Base-by-base conservation (phyloP, 1,139 yeast species). In the Groenewaldozyma auringiensis region DNA sequence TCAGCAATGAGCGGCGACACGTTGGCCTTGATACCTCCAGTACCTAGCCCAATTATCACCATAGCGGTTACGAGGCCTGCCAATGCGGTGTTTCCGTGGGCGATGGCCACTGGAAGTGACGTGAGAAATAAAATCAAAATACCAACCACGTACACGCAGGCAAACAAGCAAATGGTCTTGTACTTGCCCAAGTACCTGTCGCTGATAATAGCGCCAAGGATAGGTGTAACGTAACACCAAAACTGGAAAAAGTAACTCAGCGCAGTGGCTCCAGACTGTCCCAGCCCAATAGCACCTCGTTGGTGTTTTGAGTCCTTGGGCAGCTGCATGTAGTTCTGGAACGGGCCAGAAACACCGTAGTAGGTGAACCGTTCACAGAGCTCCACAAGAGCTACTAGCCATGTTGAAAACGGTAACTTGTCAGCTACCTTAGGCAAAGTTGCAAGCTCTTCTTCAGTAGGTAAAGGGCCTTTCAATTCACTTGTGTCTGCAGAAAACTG, bases 361-460 rank as follows among this genome's bases (percentile, higher is more conserved):
- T 80, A 85, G n/a, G 92, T 74, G 63, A 85, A 85, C 57, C 95
- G 76, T 65, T 85, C 95, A 37, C 89, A 79, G 53, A 85, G 76
- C 64, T 85, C 95, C 37, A 85, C 85, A 43, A 83, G 53, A 32
- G 92, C 88, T 44, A 85, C 84, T 48, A 82, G 71, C 79, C 84
- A 85, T 54, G 85, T 79, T 11, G 71, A 60, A 33, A 59, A 50
- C 2, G 81, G 81, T 2, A 69, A 58, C 3, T 47, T 49, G 67
- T 70, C 61, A 48, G 66, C 17, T 60, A 77, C 60, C 46, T 61
- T 61, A 50, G 79, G 71, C 47, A 77, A 71, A 4, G 73, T 68
- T 2, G 50, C 49, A 31, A 67, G 55, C 57, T 79, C 85, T 43
- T 67, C 71, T 13, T 59, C 69, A 14, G 72, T 68, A 44, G 71